Evolutionary conservation across 1,284 basidiomycete species (phyloP).

Genomic region (Trametes versicolor): DNA sequence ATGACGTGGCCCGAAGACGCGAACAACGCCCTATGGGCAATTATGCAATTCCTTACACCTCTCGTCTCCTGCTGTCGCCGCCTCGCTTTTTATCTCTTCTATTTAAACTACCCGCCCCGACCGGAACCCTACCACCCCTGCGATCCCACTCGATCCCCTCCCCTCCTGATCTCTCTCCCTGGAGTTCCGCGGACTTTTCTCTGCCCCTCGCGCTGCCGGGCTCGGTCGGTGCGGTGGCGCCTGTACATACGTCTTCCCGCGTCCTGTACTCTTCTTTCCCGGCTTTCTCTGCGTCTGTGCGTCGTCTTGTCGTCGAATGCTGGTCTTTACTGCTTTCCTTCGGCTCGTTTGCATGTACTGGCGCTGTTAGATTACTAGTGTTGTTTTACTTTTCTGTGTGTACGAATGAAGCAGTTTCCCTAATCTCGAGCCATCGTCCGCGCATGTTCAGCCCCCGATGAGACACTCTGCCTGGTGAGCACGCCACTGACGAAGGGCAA

Average conservation of each 20-base stretch:
- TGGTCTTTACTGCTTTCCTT: conserved; percentile 34
- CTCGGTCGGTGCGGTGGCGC: conserved; percentile 16
- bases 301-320: conserved; percentile 30
- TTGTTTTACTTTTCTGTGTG: conserved; percentile 32
- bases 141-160: conserved; percentile 21
- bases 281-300: conserved; percentile 20
- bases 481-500: not conserved
- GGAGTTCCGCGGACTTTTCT: conserved; percentile 22
- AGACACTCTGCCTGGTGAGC: not conserved
- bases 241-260: conserved; percentile 31
- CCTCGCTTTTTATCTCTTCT: conserved; percentile 39
- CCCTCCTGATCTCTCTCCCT: conserved; percentile 12
- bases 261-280: conserved; percentile 20
- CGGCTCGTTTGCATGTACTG: conserved; percentile 36
- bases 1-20: conserved; percentile 29
- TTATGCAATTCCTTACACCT: conserved; percentile 22
- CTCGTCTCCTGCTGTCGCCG: conserved; percentile 31
- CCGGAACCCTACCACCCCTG: conserved; percentile 19
- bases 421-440: not conserved
- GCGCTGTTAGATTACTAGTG: conserved; percentile 42
- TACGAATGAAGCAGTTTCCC: conserved; percentile 27
- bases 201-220: conserved; percentile 20
- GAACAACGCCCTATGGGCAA: conserved; percentile 21
- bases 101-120: conserved; percentile 30
- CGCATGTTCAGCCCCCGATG: not conserved